Evolutionary conservation across 2,329 filamentous ascomycete genomes (phyloP).

Genomic region (Venturia aucupariae): DNA sequence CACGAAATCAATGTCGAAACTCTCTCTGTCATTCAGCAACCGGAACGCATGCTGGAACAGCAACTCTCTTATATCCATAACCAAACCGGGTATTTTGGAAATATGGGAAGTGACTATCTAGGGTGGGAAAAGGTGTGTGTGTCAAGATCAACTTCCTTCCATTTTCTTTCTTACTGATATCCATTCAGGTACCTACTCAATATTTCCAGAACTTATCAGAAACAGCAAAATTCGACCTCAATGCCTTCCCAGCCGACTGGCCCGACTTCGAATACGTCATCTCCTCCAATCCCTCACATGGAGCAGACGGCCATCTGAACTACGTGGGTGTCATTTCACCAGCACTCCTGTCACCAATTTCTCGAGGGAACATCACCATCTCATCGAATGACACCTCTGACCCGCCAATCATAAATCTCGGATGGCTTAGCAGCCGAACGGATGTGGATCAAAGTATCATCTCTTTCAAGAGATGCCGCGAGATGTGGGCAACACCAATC

Average conservation of each 20-base stretch:
- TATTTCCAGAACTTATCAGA: no score
- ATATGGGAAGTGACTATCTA: conserved; percentile 17
- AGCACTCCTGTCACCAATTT: conserved; percentile 21
- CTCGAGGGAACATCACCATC: conserved; percentile 28
- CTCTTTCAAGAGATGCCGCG: conserved; percentile 13
- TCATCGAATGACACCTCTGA: conserved; percentile 20
- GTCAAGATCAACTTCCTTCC: conserved; percentile 14
- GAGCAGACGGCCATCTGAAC: no score
- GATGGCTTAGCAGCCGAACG: conserved; percentile 25
- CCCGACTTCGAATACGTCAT: conserved; percentile 26
- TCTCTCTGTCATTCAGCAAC: conserved; percentile 11
- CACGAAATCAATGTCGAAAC: conserved; percentile 19
- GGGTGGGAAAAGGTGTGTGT: conserved; percentile 24
- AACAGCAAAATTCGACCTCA: conserved; percentile 17
- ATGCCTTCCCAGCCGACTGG: conserved; percentile 26
- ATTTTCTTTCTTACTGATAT: conserved; percentile 8
- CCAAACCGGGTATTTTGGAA: conserved; percentile 18
- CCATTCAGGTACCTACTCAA: no score
- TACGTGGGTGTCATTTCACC: no score
- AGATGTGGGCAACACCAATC: neutral
- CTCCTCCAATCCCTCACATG: conserved; percentile 3
- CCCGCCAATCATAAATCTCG: conserved; percentile 26
- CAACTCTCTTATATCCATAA: neutral
- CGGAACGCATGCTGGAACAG: neutral
- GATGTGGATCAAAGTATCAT: conserved; percentile 14